Percentiles rank a stretch among this genome's conserved stretches.
Conservation (phyloP, 1,284 basidiomycete genomes). For the Microstroma glucosiphilum region DNA sequence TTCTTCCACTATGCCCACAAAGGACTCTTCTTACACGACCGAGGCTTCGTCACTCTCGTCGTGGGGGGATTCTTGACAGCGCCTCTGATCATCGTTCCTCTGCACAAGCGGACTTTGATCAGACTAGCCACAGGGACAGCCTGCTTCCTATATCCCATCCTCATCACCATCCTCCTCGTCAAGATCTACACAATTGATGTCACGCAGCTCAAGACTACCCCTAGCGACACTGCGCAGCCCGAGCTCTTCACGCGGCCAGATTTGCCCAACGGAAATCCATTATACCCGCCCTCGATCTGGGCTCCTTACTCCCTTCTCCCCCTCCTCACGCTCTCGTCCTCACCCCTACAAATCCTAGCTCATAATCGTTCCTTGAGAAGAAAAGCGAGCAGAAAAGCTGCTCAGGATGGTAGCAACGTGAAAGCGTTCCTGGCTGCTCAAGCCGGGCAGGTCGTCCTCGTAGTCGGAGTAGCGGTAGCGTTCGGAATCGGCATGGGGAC, state of each 20-base stretch:
- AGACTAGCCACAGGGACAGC: slow-evolving; percentile 38
- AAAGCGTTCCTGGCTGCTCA: slow-evolving; percentile 42
- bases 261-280: slow-evolving; percentile 25
- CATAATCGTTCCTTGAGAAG: slow-evolving; percentile 43
- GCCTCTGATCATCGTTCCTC: slow-evolving; percentile 42
- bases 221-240: no score
- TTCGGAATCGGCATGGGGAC: slow-evolving; percentile 39
- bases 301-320: slow-evolving; percentile 46
- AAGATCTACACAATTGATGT: slow-evolving; percentile 25
- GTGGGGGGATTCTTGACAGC: slow-evolving; percentile 34
- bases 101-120: slow-evolving; percentile 46
- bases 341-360: slow-evolving; percentile 45
- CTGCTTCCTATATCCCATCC: slow-evolving; percentile 34
- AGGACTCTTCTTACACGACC: slow-evolving; percentile 38
- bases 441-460: slow-evolving; percentile 31
- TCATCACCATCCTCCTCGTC: slow-evolving; percentile 29
- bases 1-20: slow-evolving; percentile 41
- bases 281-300: slow-evolving; percentile 38
- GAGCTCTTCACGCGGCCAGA: not conserved
- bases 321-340: slow-evolving; percentile 38
- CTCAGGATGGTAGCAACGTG: slow-evolving; percentile 40
- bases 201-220: slow-evolving; percentile 4
- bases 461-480: slow-evolving; percentile 27
- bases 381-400: slow-evolving; percentile 13
- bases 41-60: slow-evolving; percentile 42